Base-by-base conservation (phyloP, 345 rosid species). In the Populus simonii region DNA sequence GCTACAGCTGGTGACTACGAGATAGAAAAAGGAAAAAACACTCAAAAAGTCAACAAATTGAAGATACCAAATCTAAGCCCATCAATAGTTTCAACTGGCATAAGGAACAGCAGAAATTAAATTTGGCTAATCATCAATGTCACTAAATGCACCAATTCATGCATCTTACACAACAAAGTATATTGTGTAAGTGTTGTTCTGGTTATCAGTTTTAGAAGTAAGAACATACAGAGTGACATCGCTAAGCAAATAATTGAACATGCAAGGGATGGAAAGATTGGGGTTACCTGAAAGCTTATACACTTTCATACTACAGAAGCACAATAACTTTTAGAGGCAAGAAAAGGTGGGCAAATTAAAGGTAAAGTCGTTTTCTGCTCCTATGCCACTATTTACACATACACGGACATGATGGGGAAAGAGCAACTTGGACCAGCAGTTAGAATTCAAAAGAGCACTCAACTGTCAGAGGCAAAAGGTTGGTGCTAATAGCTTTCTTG, bases 1-100 rank as follows among this genome's bases (percentile, higher is more conserved):
- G 72, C 70, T 66, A 20, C 74, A 45, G 75, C 74, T 25, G 84
- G 80, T 43, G 78, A 78, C 93, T 89, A 47, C 29, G n/a, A 63
- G 59, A 39, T 23, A 70, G 55, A 38, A 7, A 43, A 69, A 25
- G 53, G 36, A 35, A 25, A 78, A 68, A 25, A 57, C 59, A 31
- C 16, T 45, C 23, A 45, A 38, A 66, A 74, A 20, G 71, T 67
- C 51, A 62, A 71, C 29, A 72, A 43, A 47, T 36, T 9, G 66
- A 20, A 17, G 63, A 70, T 65, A 23, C 41, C 17, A 72, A 59
- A 17, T 36, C 65, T 18, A 39, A 71, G 22, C 68, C 36, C 45
- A 61, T 61, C 18, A 72, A 72, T 36, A 1, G 4, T 71, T 45
- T 70, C 72, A 27, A 45, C 41, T 29, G 20, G 31, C 35, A 12